These are phyloP conservation scores for Saksenaea oblongispora DNA, from an alignment of 371 early-diverging fungal genomes.

Conservation along the genomic window DNA sequence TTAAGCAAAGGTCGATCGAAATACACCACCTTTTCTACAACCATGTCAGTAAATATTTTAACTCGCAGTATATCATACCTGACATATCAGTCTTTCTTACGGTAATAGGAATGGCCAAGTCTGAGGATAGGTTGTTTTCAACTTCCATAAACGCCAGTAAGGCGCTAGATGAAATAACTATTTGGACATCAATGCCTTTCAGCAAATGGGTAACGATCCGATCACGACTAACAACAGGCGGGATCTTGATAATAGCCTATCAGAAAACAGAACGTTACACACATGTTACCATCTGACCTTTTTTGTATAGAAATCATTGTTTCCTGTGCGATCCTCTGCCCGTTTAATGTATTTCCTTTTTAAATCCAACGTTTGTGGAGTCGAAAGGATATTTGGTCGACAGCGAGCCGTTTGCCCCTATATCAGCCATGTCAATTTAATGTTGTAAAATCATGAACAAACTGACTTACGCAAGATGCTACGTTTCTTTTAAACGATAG, in stretches of 20 bases:
- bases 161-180: neutral
- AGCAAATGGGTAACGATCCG: neutral
- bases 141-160: neutral
- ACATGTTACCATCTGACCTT: neutral
- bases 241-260: neutral
- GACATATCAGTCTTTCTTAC: neutral
- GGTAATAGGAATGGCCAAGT: neutral
- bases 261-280: neutral
- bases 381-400: neutral
- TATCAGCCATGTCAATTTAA: too few relatives aligned
- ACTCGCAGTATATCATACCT: too few relatives aligned
- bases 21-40: neutral
- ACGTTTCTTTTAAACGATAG: neutral
- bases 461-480: too few relatives aligned
- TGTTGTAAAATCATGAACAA: too few relatives aligned
- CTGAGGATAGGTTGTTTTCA: neutral
- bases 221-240: neutral
- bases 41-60: neutral
- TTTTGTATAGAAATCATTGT: neutral
- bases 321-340: neutral
- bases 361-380: neutral
- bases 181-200: neutral
- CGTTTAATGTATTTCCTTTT: neutral
- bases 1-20: slow-evolving; percentile 20
- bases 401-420: neutral